Percentiles rank a stretch among this genome's conserved stretches.
Evolutionary conservation across 2,329 filamentous ascomycete genomes (phyloP).

Genomic region (Metarhizium album): DNA sequence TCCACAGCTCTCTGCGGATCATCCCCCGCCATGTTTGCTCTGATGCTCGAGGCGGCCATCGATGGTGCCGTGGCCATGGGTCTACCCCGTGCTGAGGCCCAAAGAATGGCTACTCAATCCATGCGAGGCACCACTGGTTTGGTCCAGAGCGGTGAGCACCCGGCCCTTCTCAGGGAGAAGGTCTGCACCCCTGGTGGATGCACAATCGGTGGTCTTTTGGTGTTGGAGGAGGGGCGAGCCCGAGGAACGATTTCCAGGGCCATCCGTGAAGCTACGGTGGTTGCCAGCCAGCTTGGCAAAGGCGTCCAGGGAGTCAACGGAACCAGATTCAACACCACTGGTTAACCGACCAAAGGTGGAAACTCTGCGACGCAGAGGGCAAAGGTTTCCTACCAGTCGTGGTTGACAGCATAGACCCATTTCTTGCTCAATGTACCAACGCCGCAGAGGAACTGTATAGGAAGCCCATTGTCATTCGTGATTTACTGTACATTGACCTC

Average conservation of each 20-base stretch:
- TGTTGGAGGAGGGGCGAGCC: slow-evolving; percentile 62
- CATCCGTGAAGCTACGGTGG: slow-evolving; percentile 58
- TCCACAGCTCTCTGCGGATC: slow-evolving; percentile 65
- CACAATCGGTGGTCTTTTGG: slow-evolving; percentile 63
- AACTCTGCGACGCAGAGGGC: neutral
- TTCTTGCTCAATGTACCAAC: neutral
- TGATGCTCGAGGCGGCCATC: slow-evolving; percentile 64
- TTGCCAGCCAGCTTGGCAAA: slow-evolving; percentile 51
- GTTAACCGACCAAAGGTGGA: neutral
- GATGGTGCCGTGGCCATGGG: slow-evolving; percentile 75
- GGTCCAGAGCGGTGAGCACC: slow-evolving; percentile 62
- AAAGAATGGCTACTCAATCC: slow-evolving; percentile 67
- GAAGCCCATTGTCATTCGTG: neutral
- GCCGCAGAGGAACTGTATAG: neutral
- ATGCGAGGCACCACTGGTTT: slow-evolving; percentile 64
- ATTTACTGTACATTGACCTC: neutral
- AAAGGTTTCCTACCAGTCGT: neutral
- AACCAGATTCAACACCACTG: slow-evolving; percentile 14
- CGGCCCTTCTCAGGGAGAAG: slow-evolving; percentile 63
- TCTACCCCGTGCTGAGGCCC: slow-evolving; percentile 59
- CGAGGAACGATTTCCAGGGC: slow-evolving; percentile 57
- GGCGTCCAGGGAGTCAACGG: slow-evolving; percentile 28
- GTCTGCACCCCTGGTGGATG: slow-evolving; percentile 70
- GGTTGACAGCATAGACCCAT: neutral
- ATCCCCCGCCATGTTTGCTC: slow-evolving; percentile 64